Conservation (phyloP, 2,329 filamentous ascomycete species). For the Pseudogymnoascus pannorum region DNA sequence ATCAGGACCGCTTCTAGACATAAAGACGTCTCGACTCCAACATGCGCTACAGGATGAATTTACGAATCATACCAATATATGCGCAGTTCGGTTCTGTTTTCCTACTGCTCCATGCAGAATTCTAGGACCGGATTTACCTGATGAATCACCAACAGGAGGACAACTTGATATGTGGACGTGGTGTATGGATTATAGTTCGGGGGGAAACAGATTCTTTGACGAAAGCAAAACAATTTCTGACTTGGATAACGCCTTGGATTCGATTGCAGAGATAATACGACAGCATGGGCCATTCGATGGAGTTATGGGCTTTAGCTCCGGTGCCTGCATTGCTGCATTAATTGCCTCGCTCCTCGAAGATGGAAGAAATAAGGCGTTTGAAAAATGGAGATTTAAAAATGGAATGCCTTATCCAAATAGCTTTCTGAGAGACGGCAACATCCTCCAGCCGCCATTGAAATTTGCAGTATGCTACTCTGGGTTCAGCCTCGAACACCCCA, state of each 20-base stretch:
- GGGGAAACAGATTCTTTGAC: background rate
- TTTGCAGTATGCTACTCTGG: too few species aligned
- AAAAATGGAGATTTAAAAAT: too few species aligned
- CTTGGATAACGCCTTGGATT: background rate
- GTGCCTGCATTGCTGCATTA: too few species aligned
- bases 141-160: background rate
- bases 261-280: background rate
- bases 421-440: background rate
- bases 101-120: background rate
- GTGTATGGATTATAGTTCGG: background rate
- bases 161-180: background rate
- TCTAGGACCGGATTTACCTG: background rate
- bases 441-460: background rate
- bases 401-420: background rate
- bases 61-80: background rate
- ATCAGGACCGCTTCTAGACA: background rate
- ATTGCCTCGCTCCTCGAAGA: too few species aligned
- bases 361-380: too few species aligned
- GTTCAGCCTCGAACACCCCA: slow-evolving; percentile 9
- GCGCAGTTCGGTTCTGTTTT: background rate
- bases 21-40: background rate
- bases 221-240: background rate
- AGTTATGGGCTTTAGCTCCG: slow-evolving; percentile 9
- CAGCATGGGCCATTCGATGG: slow-evolving; percentile 12
- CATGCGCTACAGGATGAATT: background rate